Base-by-base conservation (phyloP, 2,329 filamentous ascomycete genomes). In the Fusarium secorum region DNA sequence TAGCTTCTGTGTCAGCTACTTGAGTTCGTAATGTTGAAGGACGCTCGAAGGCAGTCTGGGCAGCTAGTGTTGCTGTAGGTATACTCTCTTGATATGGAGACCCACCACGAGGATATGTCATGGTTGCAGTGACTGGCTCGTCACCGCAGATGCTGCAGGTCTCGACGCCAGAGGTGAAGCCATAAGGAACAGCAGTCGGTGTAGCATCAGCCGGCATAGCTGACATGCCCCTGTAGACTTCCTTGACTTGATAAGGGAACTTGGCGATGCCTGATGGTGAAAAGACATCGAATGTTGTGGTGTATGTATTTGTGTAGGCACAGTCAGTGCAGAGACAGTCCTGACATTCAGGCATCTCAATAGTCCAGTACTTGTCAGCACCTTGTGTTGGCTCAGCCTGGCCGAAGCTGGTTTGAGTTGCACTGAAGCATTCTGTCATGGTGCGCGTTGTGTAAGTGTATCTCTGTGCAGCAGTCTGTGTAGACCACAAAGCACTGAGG, bases 191-290 rank as follows among this genome's bases (percentile, higher is more conserved):
- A 15, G 30, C 51, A 33, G 73, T 76, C 15, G 69, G 66, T 9
- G 63, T 64, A n/a, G 60, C 49, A 48, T 66, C 63, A 39, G 46
- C 61, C 13, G 74, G 72, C 54, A 73, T 70, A 9, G 63, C 63
- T 9, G 71, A 74, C 74, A 76, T 76, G 60, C 74, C 71, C 11
- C 55, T 73, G n/a, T 75, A 76, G n/a, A 76, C 38, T 57, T 76
- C 74, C 44, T 74, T 74, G 58, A 76, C 64, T 20, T 65, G 28
- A 17, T 76, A 76, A 24, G 73, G 56, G 38, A 60, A 72, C 36
- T 62, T 57, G 30, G 53, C 55, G 24, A 73, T 60, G 46, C 73
- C 74, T 15, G 60, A 63, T 39, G 73, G 60, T 48, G 46, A 67
- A 39, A 75, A 75, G 60, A 75, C 71, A 35, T 72, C 67, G 38